phyloP scores from a whole-genome alignment of 1,139 yeast genomes.

The Pichia terricola region DNA sequence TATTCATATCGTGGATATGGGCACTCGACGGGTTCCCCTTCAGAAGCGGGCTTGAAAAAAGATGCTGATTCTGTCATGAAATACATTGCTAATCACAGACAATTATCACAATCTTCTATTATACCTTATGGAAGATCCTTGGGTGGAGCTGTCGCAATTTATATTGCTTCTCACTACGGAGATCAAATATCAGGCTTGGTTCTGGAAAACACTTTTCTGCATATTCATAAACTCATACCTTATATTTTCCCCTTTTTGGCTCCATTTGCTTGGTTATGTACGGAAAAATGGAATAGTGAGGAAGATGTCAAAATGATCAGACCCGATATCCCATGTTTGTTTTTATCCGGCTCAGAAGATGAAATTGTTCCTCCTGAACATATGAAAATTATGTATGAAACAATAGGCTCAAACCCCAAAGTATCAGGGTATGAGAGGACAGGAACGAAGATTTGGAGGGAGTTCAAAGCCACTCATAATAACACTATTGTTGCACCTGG shows the following conservation, averaged over 20 bases:
- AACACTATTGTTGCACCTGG: conserved; percentile 66
- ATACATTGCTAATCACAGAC: conserved; percentile 43
- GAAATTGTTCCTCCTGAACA: conserved; percentile 90
- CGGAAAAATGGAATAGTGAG: conserved; percentile 82
- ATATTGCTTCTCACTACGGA: conserved; percentile 53
- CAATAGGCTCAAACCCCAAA: conserved; percentile 32
- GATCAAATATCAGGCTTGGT: conserved; percentile 42
- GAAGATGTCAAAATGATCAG: conserved; percentile 44
- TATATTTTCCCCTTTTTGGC: conserved; percentile 63
- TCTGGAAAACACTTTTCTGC: conserved; percentile 79
- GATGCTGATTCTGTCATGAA: conserved; percentile 74
- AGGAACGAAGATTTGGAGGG: conserved; percentile 35
- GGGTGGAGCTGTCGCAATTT: conserved; percentile 92
- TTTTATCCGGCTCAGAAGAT: conserved; percentile 68
- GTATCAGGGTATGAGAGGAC: conserved; percentile 1
- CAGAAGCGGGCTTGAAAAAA: conserved; percentile 68
- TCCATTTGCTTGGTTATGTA: conserved; percentile 53
- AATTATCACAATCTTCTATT: conserved; percentile 43
- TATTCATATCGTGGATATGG: conserved; percentile 95
- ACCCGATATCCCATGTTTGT: conserved; percentile 50
- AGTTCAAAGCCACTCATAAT: conserved; percentile 64
- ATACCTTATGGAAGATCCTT: conserved; percentile 80
- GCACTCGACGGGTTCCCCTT: conserved; percentile 65
- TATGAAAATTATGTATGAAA: conserved; percentile 52
- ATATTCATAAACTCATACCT: conserved; percentile 73